Evolutionary conservation across 2,329 filamentous ascomycete genomes (phyloP), one percentile per base, ranked within the genome.

Genomic region (Onygena corvina): DNA sequence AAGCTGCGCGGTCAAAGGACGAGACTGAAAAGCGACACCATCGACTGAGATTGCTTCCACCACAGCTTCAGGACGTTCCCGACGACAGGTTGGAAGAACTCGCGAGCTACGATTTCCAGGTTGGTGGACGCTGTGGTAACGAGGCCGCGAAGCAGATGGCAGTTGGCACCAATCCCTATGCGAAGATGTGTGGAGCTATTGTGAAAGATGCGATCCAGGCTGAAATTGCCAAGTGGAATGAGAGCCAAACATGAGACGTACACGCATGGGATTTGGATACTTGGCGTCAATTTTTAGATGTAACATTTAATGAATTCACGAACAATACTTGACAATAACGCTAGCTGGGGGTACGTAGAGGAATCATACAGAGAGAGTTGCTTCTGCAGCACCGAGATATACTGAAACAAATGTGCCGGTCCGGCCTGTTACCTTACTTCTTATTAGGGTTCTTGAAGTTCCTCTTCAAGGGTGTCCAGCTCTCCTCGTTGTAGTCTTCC

Each of bases 401-500:
- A 42, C 36, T 11, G 36, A 12, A n/a, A n/a, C n/a, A n/a, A n/a
- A n/a, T n/a, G n/a, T n/a, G n/a, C 16, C 12, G 25, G 36, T 21
- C 18, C 16, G 9, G 7, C 36, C 9, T 40, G 7, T 40, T 47
- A 46, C 16, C 12, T 49, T 31, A 48, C 20, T 54, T 27, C 58
- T 72, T 71, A 53, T 72, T 69, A 14, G 74, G 73, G 59, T 70
- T 70, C 60, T 71, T 70, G 54, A 81, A 84, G 60, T 83, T 77
- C 36, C 79, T 73, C 64, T 77, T 76, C 47, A 85, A 67, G 0
- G 75, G 75, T 23, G 73, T 80, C 87, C 87, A 94, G 62, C 84
- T 89, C 70, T 93, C 84, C 50, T 81, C 78, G 61, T 80, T 88
- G 60, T 92, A 93, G 50, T 77, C 77, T 56, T 79, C 73, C 68